A percentile compares a stretch with the other conserved stretches of the same genome.
Conservation (phyloP, 495 filamentous ascomycete species). For the Talaromyces stipitatus region DNA sequence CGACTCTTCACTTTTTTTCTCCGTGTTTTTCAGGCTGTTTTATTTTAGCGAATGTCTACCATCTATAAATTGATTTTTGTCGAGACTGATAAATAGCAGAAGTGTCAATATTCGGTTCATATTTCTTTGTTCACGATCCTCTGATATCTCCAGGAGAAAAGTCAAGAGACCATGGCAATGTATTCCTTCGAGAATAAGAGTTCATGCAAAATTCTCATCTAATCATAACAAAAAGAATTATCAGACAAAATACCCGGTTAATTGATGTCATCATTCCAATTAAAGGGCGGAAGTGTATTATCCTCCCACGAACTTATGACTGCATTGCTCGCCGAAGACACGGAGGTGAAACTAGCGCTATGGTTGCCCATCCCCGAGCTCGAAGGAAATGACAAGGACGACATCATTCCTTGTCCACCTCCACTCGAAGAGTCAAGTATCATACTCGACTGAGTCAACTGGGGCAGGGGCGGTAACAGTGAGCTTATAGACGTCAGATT, state of each 20-base stretch:
- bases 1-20: background rate
- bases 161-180: background rate
- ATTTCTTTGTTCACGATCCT: background rate
- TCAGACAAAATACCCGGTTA: constrained; percentile 9
- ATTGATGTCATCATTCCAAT: constrained; percentile 41
- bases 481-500: background rate
- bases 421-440: background rate
- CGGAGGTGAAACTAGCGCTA: background rate
- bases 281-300: constrained; percentile 37
- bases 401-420: background rate
- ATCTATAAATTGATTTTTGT: background rate
- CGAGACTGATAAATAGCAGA: background rate
- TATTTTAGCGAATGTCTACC: background rate
- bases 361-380: background rate
- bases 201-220: no score
- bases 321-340: constrained; percentile 3
- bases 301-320: constrained; percentile 27
- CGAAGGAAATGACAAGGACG: background rate
- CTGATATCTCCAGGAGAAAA: background rate
- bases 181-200: background rate
- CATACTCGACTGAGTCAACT: background rate
- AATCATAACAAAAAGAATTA: no score
- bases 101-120: background rate
- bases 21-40: no score
- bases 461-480: background rate